A percentile compares a stretch with the other conserved stretches of the same genome.
phyloP scores from a whole-genome alignment of 2,329 filamentous ascomycete species.

The Exophiala lecanii-corni region DNA sequence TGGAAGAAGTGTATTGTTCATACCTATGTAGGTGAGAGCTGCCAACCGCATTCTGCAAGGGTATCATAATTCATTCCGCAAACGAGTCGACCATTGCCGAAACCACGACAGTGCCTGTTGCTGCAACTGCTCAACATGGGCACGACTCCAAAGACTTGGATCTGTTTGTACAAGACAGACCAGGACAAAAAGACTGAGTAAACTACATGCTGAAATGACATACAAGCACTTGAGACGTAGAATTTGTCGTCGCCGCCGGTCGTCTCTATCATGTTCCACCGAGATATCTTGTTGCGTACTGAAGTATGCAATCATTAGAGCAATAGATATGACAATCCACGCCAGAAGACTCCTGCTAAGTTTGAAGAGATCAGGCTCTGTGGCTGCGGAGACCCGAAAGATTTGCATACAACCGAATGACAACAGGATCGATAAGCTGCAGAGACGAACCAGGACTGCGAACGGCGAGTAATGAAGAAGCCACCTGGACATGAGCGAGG shows the following conservation, averaged over 20 bases:
- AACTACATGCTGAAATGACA: constrained; percentile 22
- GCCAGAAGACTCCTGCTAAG: constrained; percentile 23
- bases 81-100: background rate
- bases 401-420: constrained; percentile 24
- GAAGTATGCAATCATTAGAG: constrained; percentile 24
- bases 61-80: constrained; percentile 5
- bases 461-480: constrained; percentile 75
- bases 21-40: too few species aligned
- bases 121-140: background rate
- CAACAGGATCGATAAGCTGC: constrained; percentile 24
- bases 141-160: constrained; percentile 1
- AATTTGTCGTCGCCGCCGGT: constrained; percentile 20
- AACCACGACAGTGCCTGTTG: background rate
- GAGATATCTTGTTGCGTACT: constrained; percentile 25
- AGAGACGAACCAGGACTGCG: constrained; percentile 72
- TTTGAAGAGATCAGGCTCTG: constrained; percentile 20
- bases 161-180: constrained; percentile 15
- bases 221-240: constrained; percentile 27
- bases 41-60: too few species aligned
- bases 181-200: constrained; percentile 19
- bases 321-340: constrained; percentile 23
- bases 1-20: too few species aligned
- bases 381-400: constrained; percentile 21
- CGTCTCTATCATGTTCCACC: constrained; percentile 21
- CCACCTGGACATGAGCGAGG: constrained; percentile 40